These are phyloP conservation scores for Teratosphaeria zuluensis DNA, from an alignment of 2,329 filamentous ascomycete species.

Conservation along the genomic window DNA sequence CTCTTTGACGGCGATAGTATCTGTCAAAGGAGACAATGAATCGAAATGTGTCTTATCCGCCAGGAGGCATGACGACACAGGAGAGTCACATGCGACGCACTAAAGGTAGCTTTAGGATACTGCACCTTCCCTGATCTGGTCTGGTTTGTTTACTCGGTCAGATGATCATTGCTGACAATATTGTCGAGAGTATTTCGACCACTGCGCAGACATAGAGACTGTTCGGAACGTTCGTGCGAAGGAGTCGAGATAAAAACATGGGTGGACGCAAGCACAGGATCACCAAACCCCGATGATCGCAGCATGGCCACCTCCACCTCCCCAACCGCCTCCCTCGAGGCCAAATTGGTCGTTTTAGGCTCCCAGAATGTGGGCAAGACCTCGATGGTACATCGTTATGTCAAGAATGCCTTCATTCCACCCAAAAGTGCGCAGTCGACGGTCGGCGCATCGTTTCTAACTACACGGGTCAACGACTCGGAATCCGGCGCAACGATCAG, in stretches of 20 bases:
- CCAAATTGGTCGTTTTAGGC: conserved; percentile 73
- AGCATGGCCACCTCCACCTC: neutral
- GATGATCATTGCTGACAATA: neutral
- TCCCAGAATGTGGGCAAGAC: conserved; percentile 74
- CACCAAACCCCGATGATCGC: neutral
- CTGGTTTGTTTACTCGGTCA: neutral
- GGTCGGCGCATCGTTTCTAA: conserved; percentile 47
- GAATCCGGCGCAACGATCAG: conserved; percentile 79
- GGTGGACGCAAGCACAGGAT: neutral
- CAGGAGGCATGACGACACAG: no score
- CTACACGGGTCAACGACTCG: conserved; percentile 60
- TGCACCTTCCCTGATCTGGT: neutral
- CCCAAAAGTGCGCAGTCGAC: conserved; percentile 37
- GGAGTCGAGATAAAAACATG: neutral
- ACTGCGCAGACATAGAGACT: neutral
- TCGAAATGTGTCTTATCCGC: no score
- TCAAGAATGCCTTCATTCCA: conserved; percentile 61
- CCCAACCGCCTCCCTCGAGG: conserved; percentile 52
- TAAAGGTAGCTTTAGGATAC: neutral
- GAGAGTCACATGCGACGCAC: neutral
- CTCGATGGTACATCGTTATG: conserved; percentile 65
- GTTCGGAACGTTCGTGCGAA: neutral
- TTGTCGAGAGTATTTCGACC: neutral
- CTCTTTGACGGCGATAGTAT: no score
- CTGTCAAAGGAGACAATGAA: no score